Percentiles rank a stretch among this genome's conserved stretches.
Evolutionary conservation across 192 early-diverging fungal species (phyloP).

Genomic region (Umbelopsis isabellina): DNA sequence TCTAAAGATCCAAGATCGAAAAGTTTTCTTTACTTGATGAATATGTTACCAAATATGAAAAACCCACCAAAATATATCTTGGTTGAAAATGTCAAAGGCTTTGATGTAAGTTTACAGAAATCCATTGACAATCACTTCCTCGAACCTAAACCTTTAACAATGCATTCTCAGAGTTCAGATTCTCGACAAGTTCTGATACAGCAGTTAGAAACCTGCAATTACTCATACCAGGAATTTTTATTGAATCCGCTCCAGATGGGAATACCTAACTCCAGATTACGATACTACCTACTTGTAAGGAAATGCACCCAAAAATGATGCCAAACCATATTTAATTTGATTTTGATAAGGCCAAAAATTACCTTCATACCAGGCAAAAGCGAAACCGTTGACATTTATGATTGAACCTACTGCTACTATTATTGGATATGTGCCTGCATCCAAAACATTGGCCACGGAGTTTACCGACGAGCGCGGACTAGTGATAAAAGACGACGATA

Average conservation of each 20-base stretch:
- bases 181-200: slow-evolving; percentile 57
- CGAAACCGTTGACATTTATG: slow-evolving; percentile 45
- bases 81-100: slow-evolving; percentile 83
- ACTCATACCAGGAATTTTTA: slow-evolving; percentile 72
- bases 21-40: slow-evolving; percentile 74
- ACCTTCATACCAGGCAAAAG: slow-evolving; percentile 25
- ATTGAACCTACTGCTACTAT: slow-evolving; percentile 39
- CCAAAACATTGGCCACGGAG: slow-evolving; percentile 25
- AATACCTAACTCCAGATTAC: slow-evolving; percentile 77
- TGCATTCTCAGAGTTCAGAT: slow-evolving; percentile 47
- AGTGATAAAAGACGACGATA: slow-evolving; percentile 25
- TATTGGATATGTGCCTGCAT: slow-evolving; percentile 46
- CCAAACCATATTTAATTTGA: background rate
- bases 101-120: slow-evolving; percentile 54
- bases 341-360: background rate
- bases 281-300: slow-evolving; percentile 73
- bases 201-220: slow-evolving; percentile 54
- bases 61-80: slow-evolving; percentile 66
- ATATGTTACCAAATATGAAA: slow-evolving; percentile 59
- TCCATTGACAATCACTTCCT: background rate
- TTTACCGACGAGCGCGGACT: slow-evolving; percentile 43
- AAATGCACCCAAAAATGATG: background rate
- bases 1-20: slow-evolving; percentile 73
- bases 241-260: slow-evolving; percentile 75
- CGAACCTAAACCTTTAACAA: slow-evolving; percentile 8